phyloP scores from a whole-genome alignment of 2,329 filamentous ascomycete genomes.

The Pezicula rhizophila region DNA sequence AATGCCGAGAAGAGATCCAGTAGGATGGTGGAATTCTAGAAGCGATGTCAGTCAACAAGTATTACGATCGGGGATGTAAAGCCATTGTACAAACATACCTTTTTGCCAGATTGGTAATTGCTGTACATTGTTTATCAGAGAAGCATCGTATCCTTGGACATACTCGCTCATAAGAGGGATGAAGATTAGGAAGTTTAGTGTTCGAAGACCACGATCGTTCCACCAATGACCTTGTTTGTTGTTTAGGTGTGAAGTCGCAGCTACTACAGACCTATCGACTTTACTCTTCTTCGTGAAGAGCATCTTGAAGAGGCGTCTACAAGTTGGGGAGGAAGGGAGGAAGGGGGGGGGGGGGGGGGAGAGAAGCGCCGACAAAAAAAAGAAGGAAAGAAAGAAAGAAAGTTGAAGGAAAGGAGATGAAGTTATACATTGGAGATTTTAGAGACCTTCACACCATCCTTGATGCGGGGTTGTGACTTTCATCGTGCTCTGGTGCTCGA shows the following conservation, averaged over 20 bases:
- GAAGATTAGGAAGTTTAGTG: constrained; percentile 12
- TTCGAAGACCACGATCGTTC: constrained; percentile 10
- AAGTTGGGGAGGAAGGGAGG: no score
- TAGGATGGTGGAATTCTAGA: constrained; percentile 12
- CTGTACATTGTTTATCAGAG: constrained; percentile 15
- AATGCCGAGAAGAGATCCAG: constrained; percentile 10
- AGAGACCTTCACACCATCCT: no score
- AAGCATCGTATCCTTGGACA: constrained; percentile 13
- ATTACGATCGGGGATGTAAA: background rate
- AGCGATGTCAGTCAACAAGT: background rate
- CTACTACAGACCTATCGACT: no score
- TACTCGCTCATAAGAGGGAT: constrained; percentile 17
- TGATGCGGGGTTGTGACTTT: no score
- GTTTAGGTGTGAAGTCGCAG: constrained; percentile 4
- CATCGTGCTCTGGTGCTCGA: no score
- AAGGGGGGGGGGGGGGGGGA: no score
- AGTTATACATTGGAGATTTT: no score
- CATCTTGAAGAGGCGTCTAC: no score
- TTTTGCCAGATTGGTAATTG: constrained; percentile 11
- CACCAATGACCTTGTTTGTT: constrained; percentile 12
- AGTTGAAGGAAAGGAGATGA: no score
- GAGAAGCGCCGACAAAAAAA: no score
- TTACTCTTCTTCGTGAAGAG: no score
- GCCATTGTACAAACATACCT: constrained; percentile 1
- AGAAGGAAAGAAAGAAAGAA: no score